Conservation (phyloP, 148 eudicot species). For the Suaeda aralocaspica region DNA sequence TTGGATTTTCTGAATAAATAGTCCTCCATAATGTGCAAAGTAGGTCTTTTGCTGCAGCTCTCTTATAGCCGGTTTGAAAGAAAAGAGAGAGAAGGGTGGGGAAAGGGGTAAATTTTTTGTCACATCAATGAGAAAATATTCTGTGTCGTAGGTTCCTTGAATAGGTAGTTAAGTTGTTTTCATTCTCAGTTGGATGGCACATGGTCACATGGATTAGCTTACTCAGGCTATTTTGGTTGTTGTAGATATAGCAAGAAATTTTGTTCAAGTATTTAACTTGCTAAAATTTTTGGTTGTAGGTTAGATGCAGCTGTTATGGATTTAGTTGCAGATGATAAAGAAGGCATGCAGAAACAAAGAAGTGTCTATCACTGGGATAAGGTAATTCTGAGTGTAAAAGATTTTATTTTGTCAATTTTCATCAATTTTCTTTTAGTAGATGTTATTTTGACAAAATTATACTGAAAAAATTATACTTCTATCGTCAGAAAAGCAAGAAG, state of each 20-base stretch:
- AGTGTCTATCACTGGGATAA: conserved; percentile 81
- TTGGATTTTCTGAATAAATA: not conserved
- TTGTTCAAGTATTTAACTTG: not conserved
- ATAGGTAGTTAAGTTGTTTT: not conserved
- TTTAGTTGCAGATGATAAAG: conserved; percentile 67
- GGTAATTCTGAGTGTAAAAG: conserved; percentile 29
- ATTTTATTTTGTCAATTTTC: conserved; percentile 3
- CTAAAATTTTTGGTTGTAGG: conserved; percentile 30
- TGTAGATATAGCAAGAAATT: not conserved
- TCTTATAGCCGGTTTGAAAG: too few species aligned
- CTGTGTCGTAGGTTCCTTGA: not conserved
- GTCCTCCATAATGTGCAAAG: not conserved
- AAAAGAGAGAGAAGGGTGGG: too few species aligned
- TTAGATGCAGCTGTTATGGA: conserved; percentile 88
- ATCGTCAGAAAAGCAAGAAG: conserved; percentile 76
- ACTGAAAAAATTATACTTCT: conserved; percentile 1
- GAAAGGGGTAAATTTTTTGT: too few species aligned
- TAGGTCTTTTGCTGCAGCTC: too few species aligned
- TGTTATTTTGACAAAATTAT: conserved; percentile 12
- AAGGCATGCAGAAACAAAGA: conserved; percentile 70
- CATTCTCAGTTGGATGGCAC: not conserved
- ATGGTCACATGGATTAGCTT: not conserved
- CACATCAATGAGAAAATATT: too few species aligned
- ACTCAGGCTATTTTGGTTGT: not conserved
- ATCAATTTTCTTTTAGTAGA: conserved; percentile 9